These are phyloP conservation scores for Citrus hindsii DNA, from an alignment of 345 rosid species.

Conservation along the genomic window DNA sequence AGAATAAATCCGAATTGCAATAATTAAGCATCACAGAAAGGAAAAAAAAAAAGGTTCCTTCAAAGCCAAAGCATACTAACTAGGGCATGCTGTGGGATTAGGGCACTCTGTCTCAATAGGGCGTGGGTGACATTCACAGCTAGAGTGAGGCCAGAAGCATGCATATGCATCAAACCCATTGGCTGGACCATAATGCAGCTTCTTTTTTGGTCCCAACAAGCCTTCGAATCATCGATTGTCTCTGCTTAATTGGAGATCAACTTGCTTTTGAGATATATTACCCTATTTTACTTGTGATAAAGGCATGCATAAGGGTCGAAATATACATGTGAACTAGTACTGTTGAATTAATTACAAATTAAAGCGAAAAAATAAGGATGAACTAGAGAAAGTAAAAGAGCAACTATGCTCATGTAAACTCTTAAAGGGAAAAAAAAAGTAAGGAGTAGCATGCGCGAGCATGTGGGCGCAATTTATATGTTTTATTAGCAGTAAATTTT, in stretches of 20 bases:
- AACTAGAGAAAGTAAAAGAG: not conserved
- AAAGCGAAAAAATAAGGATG: too few species aligned
- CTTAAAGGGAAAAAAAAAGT: not conserved
- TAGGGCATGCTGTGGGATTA: conserved; percentile 20
- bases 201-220: conserved; percentile 19
- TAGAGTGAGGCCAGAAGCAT: conserved; percentile 5
- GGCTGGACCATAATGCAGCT: conserved; percentile 2
- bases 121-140: conserved; percentile 2
- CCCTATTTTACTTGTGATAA: not conserved
- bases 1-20: not conserved
- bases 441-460: not conserved
- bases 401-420: not conserved
- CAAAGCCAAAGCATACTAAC: not conserved
- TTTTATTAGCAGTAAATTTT: not conserved
- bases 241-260: not conserved
- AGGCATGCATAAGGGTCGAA: not conserved
- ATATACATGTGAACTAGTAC: not conserved
- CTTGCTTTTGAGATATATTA: not conserved
- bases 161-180: not conserved
- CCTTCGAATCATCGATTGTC: not conserved
- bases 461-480: not conserved
- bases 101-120: not conserved
- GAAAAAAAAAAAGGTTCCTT: not conserved
- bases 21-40: not conserved
- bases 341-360: not conserved